phyloP scores from a whole-genome alignment of 192 early-diverging fungal species.

The Rhizophagus sp. region DNA sequence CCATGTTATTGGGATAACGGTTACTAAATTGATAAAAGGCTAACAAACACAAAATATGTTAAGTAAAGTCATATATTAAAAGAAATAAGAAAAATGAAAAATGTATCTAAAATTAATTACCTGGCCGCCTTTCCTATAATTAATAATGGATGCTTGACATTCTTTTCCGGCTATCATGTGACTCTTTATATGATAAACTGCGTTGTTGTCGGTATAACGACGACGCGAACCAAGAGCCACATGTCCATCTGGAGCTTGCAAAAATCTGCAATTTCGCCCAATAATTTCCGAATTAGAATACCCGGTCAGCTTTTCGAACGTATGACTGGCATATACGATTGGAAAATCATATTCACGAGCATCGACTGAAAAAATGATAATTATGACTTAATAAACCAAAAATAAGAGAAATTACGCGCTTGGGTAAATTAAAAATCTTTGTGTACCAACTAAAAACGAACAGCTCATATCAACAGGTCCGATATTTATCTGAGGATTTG shows the following conservation, averaged over 20 bases:
- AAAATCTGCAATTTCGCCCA: conserved; percentile 53
- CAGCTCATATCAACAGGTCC: conserved; percentile 62
- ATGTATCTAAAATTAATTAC: conserved; percentile 34
- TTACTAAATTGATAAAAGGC: conserved; percentile 71
- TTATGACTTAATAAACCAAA: not conserved
- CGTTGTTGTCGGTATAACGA: conserved; percentile 56
- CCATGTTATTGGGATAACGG: conserved; percentile 59
- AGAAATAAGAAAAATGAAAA: not conserved
- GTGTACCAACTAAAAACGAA: conserved; percentile 50
- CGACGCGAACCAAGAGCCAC: conserved; percentile 52
- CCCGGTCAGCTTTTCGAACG: conserved; percentile 65
- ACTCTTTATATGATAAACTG: conserved; percentile 56
- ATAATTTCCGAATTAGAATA: conserved; percentile 46
- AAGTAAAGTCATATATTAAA: not conserved
- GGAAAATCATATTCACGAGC: conserved; percentile 61
- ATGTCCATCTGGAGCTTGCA: conserved; percentile 54
- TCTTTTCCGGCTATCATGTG: conserved; percentile 53
- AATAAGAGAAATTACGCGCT: no score
- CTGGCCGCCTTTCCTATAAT: conserved; percentile 69
- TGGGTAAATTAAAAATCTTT: not conserved
- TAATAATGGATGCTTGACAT: conserved; percentile 66
- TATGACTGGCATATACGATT: conserved; percentile 63
- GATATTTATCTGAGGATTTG: conserved; percentile 57
- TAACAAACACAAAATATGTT: conserved; percentile 1
- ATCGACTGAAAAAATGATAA: conserved; percentile 38